Percentiles rank a stretch among this genome's conserved stretches.
phyloP scores from a whole-genome alignment of 148 eudicot species.

The Tetragonia tetragonoides region DNA sequence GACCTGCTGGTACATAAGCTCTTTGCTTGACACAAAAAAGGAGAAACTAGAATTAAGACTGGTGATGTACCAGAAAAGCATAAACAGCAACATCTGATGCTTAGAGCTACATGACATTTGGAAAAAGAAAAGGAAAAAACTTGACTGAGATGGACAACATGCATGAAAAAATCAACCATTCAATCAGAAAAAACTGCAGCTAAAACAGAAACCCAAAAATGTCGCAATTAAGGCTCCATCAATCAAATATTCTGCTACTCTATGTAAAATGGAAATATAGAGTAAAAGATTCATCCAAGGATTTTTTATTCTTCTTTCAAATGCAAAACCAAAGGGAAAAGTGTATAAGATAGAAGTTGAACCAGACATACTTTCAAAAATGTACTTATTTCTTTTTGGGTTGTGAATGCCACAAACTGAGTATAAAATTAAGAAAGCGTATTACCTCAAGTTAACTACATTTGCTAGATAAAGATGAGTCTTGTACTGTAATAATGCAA shows the following conservation, averaged over 20 bases:
- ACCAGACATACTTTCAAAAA: background rate
- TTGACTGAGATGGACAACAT: background rate
- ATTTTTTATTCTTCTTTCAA: background rate
- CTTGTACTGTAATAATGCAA: conserved; percentile 77
- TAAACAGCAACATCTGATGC: background rate
- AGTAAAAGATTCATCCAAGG: background rate
- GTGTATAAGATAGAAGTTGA: background rate
- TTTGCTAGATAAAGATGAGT: conserved; percentile 93
- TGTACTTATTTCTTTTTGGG: background rate
- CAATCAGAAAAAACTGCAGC: background rate
- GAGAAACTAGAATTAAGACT: conserved; percentile 15
- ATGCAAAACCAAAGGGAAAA: background rate
- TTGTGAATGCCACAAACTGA: background rate
- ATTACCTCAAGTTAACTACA: conserved; percentile 86
- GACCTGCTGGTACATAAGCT: conserved; percentile 97
- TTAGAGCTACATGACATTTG: background rate
- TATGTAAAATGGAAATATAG: background rate
- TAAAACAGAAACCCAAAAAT: background rate
- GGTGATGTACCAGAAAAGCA: background rate
- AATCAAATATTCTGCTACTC: background rate
- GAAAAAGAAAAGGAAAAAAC: background rate
- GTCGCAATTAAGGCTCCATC: background rate
- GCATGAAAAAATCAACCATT: background rate
- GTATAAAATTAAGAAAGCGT: background rate
- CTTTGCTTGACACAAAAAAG: conserved; percentile 63